Base-by-base conservation (phyloP, 495 filamentous ascomycete genomes). In the Penicillium mononematosum region DNA sequence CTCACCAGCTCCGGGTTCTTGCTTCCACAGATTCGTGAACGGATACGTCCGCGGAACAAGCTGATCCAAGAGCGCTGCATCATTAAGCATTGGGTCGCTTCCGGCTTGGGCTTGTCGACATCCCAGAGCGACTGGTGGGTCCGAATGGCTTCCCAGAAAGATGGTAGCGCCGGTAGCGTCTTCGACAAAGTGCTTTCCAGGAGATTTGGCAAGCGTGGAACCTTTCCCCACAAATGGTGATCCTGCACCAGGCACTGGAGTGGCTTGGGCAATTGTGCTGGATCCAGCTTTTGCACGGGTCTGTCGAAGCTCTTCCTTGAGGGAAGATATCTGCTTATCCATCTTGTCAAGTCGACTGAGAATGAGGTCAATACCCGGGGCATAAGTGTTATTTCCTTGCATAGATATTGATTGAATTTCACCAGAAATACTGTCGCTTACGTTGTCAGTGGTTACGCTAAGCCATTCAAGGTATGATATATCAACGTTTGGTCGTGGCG, bases 121-220 rank as follows among this genome's bases (percentile, higher is more conserved):
- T 42, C 66, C 66, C 38, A 62, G 43, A 9, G 62, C 58, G 10
- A 58, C 34, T 0, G 66, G 63, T 1, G 53, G 25, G 20, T 68
- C 66, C 6, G 66, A 68, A 20, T 62, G 62, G 31, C 63, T 59
- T 4, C 66, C 66, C 9, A 66, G 47, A 43, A 55, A 68, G 47
- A 69, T 62, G 20, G 66, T 66, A 0, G 63, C 63, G 5, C 63
- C 66, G 9, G 66, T 68, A n/a, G 66, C 58, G n/a, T 64, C 60
- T 48, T 69, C 66, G 20, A 69, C 53, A 34, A 58, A 60, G 27
- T 61, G 50, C 11, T 58, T 58, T 4, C 65, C 65, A 17, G 62
- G 57, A 5, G 58, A 68, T 45, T 56, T 56, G 22, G 46, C 14
- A 2, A 55, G 17, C 19, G 41, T 34, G 4, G 45, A 46, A 5